Evolutionary conservation across 495 filamentous ascomycete genomes (phyloP).

Genomic region (Xylaria castorea): DNA sequence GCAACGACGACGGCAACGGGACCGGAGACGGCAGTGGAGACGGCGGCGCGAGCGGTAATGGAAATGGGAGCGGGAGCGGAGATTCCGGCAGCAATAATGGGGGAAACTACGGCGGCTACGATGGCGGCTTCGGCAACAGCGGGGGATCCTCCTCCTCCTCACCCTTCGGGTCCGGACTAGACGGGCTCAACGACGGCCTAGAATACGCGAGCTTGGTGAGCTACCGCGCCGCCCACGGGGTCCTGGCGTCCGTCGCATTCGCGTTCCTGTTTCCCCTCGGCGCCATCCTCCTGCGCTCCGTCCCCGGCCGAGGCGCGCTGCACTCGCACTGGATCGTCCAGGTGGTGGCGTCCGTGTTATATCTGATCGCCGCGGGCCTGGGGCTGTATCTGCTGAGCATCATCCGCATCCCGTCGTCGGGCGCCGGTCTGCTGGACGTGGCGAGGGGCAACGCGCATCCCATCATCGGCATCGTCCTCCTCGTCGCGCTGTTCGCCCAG

Average conservation of each 20-base stretch:
- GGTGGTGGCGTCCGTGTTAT: slow-evolving; percentile 55
- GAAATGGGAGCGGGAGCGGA: background rate
- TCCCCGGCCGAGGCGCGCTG: slow-evolving; percentile 43
- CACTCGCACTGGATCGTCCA: slow-evolving; percentile 63
- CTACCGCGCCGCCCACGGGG: slow-evolving; percentile 49
- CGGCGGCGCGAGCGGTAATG: background rate
- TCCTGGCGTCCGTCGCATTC: slow-evolving; percentile 53
- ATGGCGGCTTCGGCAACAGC: background rate
- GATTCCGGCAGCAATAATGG: background rate
- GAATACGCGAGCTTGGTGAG: slow-evolving; percentile 16
- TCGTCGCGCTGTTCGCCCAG: slow-evolving; percentile 62
- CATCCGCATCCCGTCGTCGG: slow-evolving; percentile 36
- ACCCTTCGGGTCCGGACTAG: slow-evolving; percentile 27
- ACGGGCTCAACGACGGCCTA: slow-evolving; percentile 34
- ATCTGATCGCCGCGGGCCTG: slow-evolving; percentile 61
- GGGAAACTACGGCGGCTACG: background rate
- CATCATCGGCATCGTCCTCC: slow-evolving; percentile 66
- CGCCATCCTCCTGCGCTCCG: slow-evolving; percentile 59
- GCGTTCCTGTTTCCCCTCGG: slow-evolving; percentile 62
- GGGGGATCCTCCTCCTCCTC: slow-evolving; percentile 14
- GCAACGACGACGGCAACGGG: background rate
- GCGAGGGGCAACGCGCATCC: slow-evolving; percentile 47
- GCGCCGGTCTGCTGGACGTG: slow-evolving; percentile 38
- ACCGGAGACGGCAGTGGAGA: background rate
- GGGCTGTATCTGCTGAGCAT: slow-evolving; percentile 59